These are phyloP conservation scores for Tilletia indica DNA, from an alignment of 1,284 basidiomycete species.

Conservation along the genomic window DNA sequence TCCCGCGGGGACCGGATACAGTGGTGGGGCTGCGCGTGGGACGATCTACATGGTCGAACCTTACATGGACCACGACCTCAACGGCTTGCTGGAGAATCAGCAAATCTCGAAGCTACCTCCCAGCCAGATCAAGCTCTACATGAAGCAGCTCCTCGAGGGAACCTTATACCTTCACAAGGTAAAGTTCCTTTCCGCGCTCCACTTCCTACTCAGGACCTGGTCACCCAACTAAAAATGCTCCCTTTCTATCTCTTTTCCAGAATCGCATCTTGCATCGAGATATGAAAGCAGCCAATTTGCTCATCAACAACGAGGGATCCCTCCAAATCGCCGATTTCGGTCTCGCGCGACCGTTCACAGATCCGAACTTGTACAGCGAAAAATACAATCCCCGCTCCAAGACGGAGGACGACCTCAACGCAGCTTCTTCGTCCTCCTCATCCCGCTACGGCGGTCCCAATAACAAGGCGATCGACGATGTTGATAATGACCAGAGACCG, in stretches of 20 bases:
- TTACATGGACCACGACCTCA: conserved; percentile 98
- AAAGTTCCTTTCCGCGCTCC: conserved; percentile 40
- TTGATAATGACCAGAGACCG: too few species aligned
- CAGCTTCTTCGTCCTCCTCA: too few species aligned
- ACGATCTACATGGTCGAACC: too few species aligned
- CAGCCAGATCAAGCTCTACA: conserved; percentile 83
- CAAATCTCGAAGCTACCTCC: conserved; percentile 58
- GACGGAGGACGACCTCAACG: too few species aligned
- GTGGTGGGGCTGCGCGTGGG: too few species aligned
- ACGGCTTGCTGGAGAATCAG: conserved; percentile 74
- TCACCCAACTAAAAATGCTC: too few species aligned
- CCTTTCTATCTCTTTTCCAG: conserved; percentile 61
- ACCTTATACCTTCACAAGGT: conserved; percentile 92
- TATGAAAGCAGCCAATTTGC: conserved; percentile 96
- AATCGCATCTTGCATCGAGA: conserved; percentile 95
- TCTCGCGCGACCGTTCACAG: conserved; percentile 68
- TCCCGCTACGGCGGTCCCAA: too few species aligned
- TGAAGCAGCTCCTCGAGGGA: conserved; percentile 90
- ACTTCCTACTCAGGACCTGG: too few species aligned
- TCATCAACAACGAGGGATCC: conserved; percentile 72
- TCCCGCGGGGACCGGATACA: too few species aligned
- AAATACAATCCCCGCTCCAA: too few species aligned
- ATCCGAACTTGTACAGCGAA: too few species aligned
- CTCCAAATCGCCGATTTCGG: conserved; percentile 84
- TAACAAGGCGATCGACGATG: too few species aligned